Base-by-base conservation (phyloP, 352 stramenopile species). In the Pythium brassicae region DNA sequence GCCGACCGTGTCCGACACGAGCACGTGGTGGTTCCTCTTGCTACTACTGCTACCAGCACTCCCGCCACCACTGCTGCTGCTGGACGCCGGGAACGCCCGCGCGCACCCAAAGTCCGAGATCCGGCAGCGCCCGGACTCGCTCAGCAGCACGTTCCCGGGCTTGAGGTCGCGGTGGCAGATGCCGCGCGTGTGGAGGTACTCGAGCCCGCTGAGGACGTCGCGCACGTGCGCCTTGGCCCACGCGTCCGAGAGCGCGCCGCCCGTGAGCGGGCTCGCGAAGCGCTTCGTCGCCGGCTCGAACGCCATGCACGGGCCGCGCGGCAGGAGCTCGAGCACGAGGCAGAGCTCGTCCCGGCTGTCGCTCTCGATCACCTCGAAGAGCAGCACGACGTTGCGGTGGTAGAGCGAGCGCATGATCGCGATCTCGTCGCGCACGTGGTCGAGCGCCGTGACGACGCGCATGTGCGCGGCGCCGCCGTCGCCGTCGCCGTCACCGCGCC, bases 101-200 rank as follows among this genome's bases (percentile, higher is more conserved):
- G 89, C 87, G 55, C 87, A 96, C 17, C 87, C 87, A 68, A 97
- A 96, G 59, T 97, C 89, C 3, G 80, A 81, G 43, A 97, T 68
- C 25, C 93, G 87, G 46, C 89, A 94, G 12, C 83, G 88, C 17
- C 74, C 75, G 4, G 69, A 65, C n/a, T 64, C 76, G 43, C 89
- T 95, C 22, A 97, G 55, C 14, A 97, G 68, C 14, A 97, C 69
- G 53, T 97, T 97, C 47, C 94, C 86, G 2, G 89, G 87, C 76
- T 97, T 97, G 42, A 97, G 80, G 57, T 97, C 89, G 20, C 89
- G 84, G 62, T 97, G 89, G 45, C 87, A 94, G 47, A 97, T 74
- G 52, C 74, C 59, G 17, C 72, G 74, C 12, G 50, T 39, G 59
- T 96, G 89, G 6, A 96, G 62, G 27, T 96, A 97, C 40, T 78